A percentile compares a stretch with the other conserved stretches of the same genome.
Conservation (phyloP, 2,329 filamentous ascomycete species). For the Pyricularia pennisetigena region DNA sequence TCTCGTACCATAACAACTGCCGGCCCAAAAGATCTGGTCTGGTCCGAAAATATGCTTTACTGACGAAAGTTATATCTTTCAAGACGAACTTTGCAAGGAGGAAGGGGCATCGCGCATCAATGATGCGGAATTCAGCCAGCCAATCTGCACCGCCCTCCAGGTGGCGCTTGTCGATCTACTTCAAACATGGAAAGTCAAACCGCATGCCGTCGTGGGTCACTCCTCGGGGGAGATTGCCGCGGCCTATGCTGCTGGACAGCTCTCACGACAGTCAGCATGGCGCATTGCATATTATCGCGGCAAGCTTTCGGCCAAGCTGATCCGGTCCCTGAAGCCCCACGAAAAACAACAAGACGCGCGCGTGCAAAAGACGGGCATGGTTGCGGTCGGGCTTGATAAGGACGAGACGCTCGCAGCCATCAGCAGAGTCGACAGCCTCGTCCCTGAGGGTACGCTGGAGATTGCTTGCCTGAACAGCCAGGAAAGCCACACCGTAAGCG, state of each 20-base stretch:
- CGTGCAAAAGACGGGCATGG: conserved; percentile 13
- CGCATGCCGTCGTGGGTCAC: conserved; percentile 28
- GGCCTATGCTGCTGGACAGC: conserved; percentile 27
- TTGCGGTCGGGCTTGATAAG: conserved; percentile 15
- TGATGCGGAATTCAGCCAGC: conserved; percentile 17
- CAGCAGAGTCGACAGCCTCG: conserved; percentile 9
- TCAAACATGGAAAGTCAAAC: conserved; percentile 17
- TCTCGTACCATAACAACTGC: background rate
- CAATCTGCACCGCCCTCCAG: conserved; percentile 26
- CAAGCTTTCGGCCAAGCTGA: conserved; percentile 14
- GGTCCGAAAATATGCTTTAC: background rate
- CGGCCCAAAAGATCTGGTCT: background rate
- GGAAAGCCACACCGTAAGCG: conserved; percentile 16
- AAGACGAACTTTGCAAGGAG: conserved; percentile 7
- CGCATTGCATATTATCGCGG: conserved; percentile 29
- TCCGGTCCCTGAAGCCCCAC: background rate
- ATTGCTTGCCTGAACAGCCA: conserved; percentile 15
- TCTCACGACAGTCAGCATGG: conserved; percentile 25
- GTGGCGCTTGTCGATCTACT: conserved; percentile 30
- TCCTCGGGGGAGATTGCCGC: conserved; percentile 34
- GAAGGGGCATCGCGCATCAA: conserved; percentile 8
- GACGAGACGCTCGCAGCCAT: conserved; percentile 10
- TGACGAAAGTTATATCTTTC: background rate
- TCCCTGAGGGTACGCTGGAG: conserved; percentile 12
- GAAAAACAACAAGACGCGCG: background rate